Conservation (phyloP, 768 basidiomycete genomes). For the Termitomyces sp. region DNA sequence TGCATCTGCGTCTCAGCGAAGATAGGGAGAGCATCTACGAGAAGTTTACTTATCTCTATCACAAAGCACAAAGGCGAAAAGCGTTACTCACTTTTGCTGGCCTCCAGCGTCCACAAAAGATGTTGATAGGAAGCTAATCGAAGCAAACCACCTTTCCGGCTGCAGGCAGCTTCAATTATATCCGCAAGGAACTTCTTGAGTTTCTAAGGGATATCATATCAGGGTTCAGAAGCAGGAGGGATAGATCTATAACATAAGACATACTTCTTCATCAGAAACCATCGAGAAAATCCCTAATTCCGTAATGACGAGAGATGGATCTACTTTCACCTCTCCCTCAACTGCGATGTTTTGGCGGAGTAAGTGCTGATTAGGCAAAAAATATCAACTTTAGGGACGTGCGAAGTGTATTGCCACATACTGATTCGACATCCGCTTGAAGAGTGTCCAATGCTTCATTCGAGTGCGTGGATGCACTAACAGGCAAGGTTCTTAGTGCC, state of each 20-base stretch:
- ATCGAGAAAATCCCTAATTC: constrained; percentile 33
- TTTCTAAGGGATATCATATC: neutral
- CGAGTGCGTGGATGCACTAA: constrained; percentile 18
- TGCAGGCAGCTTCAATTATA: constrained; percentile 38
- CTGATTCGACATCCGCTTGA: constrained; percentile 21
- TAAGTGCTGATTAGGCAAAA: constrained; percentile 5
- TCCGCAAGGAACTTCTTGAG: constrained; percentile 18
- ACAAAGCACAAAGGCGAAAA: neutral
- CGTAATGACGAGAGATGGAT: constrained; percentile 26
- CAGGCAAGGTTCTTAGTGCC: constrained; percentile 31
- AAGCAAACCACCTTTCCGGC: constrained; percentile 28
- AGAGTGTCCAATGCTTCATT: constrained; percentile 14
- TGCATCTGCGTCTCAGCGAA: constrained; percentile 35
- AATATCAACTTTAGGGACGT: neutral
- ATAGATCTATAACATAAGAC: neutral
- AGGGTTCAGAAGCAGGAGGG: neutral
- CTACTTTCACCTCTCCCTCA: constrained; percentile 13
- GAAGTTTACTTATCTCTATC: neutral
- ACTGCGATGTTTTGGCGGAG: constrained; percentile 1
- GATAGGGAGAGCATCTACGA: constrained; percentile 29
- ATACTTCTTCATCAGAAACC: constrained; percentile 4
- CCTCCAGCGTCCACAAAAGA: constrained; percentile 47
- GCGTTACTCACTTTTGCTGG: constrained; percentile 34
- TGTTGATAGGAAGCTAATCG: constrained; percentile 55
- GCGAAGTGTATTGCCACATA: constrained; percentile 7